Evolutionary conservation across 371 early-diverging fungal species (phyloP), one percentile per base, ranked within the genome.

Genomic region (Umbelopsis sp.): DNA sequence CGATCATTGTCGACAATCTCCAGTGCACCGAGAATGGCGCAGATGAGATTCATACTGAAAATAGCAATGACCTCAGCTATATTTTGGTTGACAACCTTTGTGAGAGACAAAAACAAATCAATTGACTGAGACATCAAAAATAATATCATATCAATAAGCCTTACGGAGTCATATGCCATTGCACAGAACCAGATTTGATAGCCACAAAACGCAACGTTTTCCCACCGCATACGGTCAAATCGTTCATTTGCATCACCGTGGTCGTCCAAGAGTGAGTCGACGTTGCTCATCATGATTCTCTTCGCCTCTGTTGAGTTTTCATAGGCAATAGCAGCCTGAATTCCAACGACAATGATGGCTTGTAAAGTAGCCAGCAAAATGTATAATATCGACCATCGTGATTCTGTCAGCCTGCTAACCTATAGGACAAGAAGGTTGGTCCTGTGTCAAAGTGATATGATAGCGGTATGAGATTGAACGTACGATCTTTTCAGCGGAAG

Each of bases 161-260:
- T 73, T 80, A 80, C 84, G 45, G 84, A 80, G 71, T 83, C 84
- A 65, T 81, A 76, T 9, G 78, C 74, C 84, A 84, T 84, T 63
- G 67, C 74, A 10, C 80, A 71, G 57, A 80, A 80, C 81, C 81
- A 84, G 7, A 71, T 44, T 57, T 84, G 84, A 52, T 80, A 80
- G 0, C 77, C 77, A 48, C 75, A 71, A 65, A 84, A 81, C 3
- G 81, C 80, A 35, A 84, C 71, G 32, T 84, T 81, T 67, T 84
- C 84, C 80, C 80, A 81, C 48, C 76, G 81, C 62, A 79, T 79
- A 44, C 79, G 75, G 14, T 67, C 71, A 9, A 84, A 65, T 50
- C 84, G 65, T 14, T 70, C 74, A 20, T 69, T 45, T 6, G 81
- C 81, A 22, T 41, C 32, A 2, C 18, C 12, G 22, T 76, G 69